Percentiles rank a stretch among this genome's conserved stretches.
phyloP scores from a whole-genome alignment of 768 basidiomycete species.

The Leucocoprinus leucothites region DNA sequence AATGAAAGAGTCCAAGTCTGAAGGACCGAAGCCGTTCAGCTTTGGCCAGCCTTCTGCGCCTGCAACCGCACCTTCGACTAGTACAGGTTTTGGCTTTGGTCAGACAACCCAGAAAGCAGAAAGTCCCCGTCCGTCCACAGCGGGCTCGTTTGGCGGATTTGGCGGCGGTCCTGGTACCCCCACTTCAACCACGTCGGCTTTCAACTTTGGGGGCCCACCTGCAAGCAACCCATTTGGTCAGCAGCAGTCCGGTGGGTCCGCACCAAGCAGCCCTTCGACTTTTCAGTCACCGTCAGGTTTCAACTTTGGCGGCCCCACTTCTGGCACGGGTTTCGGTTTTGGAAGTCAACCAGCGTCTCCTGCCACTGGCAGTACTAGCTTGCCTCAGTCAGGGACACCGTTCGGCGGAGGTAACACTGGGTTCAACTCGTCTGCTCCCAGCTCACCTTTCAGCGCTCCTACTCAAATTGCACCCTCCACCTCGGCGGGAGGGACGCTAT shows the following conservation, averaged over 20 bases:
- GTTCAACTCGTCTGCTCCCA: conserved; percentile 36
- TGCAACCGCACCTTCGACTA: too few relatives aligned
- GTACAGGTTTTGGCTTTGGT: conserved; percentile 41
- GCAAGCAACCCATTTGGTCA: conserved; percentile 41
- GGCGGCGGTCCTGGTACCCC: conserved; percentile 29
- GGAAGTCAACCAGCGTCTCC: conserved; percentile 61
- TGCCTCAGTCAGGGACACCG: conserved; percentile 35
- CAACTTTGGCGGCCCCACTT: conserved; percentile 42
- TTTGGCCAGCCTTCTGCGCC: conserved; percentile 36
- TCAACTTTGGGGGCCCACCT: conserved; percentile 37
- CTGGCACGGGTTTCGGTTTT: conserved; percentile 45
- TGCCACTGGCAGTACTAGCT: conserved; percentile 33
- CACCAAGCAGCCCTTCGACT: conserved; percentile 57
- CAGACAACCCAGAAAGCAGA: conserved; percentile 33
- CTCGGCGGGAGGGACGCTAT: conserved; percentile 39
- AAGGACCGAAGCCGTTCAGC: conserved; percentile 43
- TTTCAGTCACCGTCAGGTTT: conserved; percentile 50
- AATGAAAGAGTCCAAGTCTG: conserved; percentile 39
- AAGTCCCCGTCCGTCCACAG: conserved; percentile 33
- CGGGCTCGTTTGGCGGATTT: conserved; percentile 53
- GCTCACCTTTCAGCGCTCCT: conserved; percentile 45
- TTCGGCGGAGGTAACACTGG: conserved; percentile 35
- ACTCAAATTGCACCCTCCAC: conserved; percentile 32
- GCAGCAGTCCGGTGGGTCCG: conserved; percentile 37
- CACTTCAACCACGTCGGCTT: conserved; percentile 34